These are phyloP conservation scores for Cercospora zeae-maydis DNA, from an alignment of 2,329 filamentous ascomycete genomes.

Conservation along the genomic window DNA sequence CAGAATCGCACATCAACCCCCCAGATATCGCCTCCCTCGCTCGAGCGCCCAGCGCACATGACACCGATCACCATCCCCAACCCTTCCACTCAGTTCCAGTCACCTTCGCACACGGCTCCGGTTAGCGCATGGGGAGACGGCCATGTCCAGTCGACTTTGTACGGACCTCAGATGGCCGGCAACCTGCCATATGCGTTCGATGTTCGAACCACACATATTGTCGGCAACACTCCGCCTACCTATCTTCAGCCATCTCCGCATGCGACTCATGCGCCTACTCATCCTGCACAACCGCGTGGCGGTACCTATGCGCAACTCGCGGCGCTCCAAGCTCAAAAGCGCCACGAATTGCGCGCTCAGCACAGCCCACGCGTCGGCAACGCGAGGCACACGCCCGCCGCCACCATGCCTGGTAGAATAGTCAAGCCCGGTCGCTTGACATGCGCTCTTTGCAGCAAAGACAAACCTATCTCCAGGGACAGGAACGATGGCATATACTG, in stretches of 20 bases:
- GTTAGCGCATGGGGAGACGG: not conserved
- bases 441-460: slow-evolving; percentile 12
- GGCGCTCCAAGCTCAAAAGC: not conserved
- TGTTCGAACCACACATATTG: not conserved
- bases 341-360: not conserved
- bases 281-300: not conserved
- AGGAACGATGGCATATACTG: slow-evolving; percentile 16
- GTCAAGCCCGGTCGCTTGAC: slow-evolving; percentile 1
- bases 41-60: not conserved
- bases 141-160: not conserved
- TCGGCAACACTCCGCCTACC: not conserved
- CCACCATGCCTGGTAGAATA: not conserved
- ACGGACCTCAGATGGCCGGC: not conserved
- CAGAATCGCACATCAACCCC: not conserved
- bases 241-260: not conserved
- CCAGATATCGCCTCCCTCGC: not conserved
- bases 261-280: not conserved
- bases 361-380: not conserved
- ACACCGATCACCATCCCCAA: not conserved
- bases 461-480: slow-evolving; percentile 1
- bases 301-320: not conserved
- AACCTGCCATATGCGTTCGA: not conserved
- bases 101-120: not conserved
- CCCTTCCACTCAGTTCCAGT: not conserved
- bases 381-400: not conserved